Percentiles rank a stretch among this genome's conserved stretches.
Evolutionary conservation across 176 grass and related monocot species (phyloP).

Genomic region (Alopecurus myosuroides): DNA sequence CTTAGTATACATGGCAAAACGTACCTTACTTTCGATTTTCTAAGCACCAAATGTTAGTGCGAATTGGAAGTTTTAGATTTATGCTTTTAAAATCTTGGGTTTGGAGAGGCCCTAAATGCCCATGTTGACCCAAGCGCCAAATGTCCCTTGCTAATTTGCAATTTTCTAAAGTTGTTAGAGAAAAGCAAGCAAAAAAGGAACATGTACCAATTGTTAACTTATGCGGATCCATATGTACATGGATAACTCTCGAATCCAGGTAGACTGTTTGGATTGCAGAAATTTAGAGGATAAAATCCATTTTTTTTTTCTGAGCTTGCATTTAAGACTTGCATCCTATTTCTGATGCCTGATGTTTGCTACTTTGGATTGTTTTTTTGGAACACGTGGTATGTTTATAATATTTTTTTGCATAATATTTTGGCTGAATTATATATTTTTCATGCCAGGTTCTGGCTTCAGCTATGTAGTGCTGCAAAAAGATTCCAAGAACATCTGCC

Average conservation of each 20-base stretch:
- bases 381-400: neutral
- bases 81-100: neutral
- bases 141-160: neutral
- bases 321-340: neutral
- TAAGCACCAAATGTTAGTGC: neutral
- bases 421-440: neutral
- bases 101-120: neutral
- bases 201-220: neutral
- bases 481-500: conserved; percentile 33
- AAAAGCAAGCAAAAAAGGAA: neutral
- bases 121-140: neutral
- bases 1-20: neutral
- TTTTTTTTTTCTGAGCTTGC: too few species aligned
- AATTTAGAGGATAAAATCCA: too few species aligned
- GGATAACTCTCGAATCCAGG: neutral
- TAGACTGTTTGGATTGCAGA: neutral
- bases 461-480: conserved; percentile 35
- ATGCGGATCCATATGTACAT: neutral
- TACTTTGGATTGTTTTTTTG: neutral
- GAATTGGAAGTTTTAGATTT: neutral
- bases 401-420: neutral
- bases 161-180: neutral
- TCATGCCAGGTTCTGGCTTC: conserved; percentile 7
- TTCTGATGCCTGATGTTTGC: neutral
- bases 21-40: neutral